phyloP scores from a whole-genome alignment of 2,329 filamentous ascomycete species.

The Clonostachys solani region DNA sequence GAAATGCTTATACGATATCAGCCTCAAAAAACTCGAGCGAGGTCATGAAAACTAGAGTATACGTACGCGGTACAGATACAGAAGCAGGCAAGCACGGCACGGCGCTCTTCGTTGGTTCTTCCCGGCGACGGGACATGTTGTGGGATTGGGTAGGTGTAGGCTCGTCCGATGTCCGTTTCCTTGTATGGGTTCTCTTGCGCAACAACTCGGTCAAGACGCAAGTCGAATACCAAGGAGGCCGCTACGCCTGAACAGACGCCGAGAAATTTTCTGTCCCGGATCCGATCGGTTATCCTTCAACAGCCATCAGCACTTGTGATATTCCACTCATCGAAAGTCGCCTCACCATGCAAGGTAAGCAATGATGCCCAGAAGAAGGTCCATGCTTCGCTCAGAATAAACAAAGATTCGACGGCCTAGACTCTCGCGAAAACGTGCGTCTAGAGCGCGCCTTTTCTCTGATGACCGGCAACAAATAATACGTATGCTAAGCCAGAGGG shows the following conservation, averaged over 20 bases:
- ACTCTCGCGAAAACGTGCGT: slow-evolving; percentile 33
- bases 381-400: slow-evolving; percentile 41
- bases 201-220: slow-evolving; percentile 7
- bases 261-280: not conserved
- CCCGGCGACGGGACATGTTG: not conserved
- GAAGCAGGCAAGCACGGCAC: slow-evolving; percentile 19
- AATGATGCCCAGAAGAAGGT: slow-evolving; percentile 47
- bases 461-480: slow-evolving; percentile 35
- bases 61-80: slow-evolving; percentile 17
- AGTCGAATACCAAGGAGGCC: slow-evolving; percentile 4
- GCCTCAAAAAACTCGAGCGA: not conserved
- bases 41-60: not conserved
- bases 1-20: slow-evolving; percentile 6
- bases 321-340: not conserved
- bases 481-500: slow-evolving; percentile 45
- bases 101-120: slow-evolving; percentile 23
- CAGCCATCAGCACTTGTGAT: too few relatives aligned
- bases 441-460: slow-evolving; percentile 29
- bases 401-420: slow-evolving; percentile 40
- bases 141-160: slow-evolving; percentile 9
- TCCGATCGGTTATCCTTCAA: too few relatives aligned
- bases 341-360: slow-evolving; percentile 20
- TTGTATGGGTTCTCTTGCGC: slow-evolving; percentile 6
- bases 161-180: slow-evolving; percentile 5
- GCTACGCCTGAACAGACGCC: not conserved